These are phyloP conservation scores for Monosporozyma unispora DNA, from an alignment of 805 yeast species.

Conservation along the genomic window DNA sequence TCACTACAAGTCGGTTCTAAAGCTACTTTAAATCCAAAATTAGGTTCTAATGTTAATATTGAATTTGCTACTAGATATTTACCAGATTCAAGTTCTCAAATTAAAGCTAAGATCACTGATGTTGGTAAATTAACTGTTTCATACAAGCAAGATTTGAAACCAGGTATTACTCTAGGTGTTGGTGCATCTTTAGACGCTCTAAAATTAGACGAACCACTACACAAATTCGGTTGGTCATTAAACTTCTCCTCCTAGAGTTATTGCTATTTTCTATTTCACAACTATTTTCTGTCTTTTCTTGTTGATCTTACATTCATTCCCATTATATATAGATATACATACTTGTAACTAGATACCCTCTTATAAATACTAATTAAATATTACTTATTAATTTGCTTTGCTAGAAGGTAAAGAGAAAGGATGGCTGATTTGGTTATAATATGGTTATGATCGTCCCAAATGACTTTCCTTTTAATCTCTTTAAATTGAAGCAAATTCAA, in stretches of 20 bases:
- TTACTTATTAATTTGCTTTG: neutral
- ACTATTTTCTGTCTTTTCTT: neutral
- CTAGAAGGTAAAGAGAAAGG: no score
- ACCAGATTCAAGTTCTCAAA: constrained; percentile 78
- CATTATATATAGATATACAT: neutral
- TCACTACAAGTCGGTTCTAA: constrained; percentile 95
- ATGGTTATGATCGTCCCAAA: no score
- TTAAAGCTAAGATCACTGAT: constrained; percentile 95
- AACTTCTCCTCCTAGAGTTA: constrained; percentile 72
- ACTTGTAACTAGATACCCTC: neutral
- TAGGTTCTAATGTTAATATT: constrained; percentile 67
- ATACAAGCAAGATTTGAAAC: constrained; percentile 90
- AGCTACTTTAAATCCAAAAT: constrained; percentile 86
- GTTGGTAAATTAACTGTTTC: constrained; percentile 89
- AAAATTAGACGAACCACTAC: constrained; percentile 92
- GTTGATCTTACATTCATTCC: neutral
- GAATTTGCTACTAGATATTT: constrained; percentile 95
- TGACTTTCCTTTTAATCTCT: no score
- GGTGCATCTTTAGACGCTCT: constrained; percentile 96
- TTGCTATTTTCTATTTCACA: neutral
- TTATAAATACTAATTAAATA: neutral
- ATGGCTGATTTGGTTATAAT: no score
- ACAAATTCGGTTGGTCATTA: constrained; percentile 93
- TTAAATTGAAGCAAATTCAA: no score
- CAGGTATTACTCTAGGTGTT: constrained; percentile 92